A percentile compares a stretch with the other conserved stretches of the same genome.
phyloP scores from a whole-genome alignment of 768 basidiomycete genomes.

The Rossbeevera mucosa region DNA sequence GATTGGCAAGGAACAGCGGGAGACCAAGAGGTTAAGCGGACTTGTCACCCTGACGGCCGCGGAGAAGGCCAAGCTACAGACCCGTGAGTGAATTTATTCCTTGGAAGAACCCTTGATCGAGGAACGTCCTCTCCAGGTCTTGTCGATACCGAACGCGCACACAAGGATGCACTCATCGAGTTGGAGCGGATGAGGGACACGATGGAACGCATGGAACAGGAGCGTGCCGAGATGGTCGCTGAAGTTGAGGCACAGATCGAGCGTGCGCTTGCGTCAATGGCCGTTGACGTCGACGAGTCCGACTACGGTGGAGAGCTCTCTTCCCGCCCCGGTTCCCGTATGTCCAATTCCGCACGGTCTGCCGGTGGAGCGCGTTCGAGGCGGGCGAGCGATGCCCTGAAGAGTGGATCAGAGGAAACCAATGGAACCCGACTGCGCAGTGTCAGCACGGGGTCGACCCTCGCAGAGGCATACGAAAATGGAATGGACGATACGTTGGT shows the following conservation, averaged over 20 bases:
- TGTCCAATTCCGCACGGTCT: constrained; percentile 51
- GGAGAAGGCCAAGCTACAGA: constrained; percentile 75
- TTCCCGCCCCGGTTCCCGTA: constrained; percentile 63
- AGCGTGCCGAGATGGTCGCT: constrained; percentile 86
- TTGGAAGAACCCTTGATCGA: neutral
- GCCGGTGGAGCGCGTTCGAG: constrained; percentile 49
- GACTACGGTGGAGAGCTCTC: constrained; percentile 56
- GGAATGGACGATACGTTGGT: constrained; percentile 37
- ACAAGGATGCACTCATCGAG: constrained; percentile 75
- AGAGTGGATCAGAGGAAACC: constrained; percentile 30
- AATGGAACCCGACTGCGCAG: constrained; percentile 51
- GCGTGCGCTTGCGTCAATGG: constrained; percentile 79
- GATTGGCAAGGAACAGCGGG: constrained; percentile 88
- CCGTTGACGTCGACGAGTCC: constrained; percentile 68
- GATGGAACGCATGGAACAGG: constrained; percentile 86
- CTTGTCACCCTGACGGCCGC: constrained; percentile 71
- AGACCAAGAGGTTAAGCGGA: constrained; percentile 80
- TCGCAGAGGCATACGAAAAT: constrained; percentile 62
- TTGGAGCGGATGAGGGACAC: constrained; percentile 76
- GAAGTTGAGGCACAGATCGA: constrained; percentile 92
- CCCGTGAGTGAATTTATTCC: constrained; percentile 47
- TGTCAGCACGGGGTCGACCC: constrained; percentile 74
- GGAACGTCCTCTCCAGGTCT: constrained; percentile 51
- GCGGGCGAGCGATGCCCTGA: constrained; percentile 55
- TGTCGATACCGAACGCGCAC: constrained; percentile 74